Percentiles rank a stretch among this genome's conserved stretches.
phyloP scores from a whole-genome alignment of 768 basidiomycete species.

The Boletus reticuloceps region DNA sequence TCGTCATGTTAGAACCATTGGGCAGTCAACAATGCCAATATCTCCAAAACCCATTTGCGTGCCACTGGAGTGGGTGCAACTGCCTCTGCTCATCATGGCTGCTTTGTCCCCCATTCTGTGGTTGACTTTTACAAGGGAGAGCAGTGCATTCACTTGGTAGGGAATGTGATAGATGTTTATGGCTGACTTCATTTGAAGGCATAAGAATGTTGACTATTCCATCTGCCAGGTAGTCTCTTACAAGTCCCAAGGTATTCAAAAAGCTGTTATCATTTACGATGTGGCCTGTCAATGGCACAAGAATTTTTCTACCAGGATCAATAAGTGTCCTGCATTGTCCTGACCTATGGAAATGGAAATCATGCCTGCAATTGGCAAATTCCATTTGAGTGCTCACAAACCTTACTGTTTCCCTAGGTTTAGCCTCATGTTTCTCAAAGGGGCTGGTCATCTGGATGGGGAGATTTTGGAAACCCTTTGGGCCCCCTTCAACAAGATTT shows the following conservation, averaged over 20 bases:
- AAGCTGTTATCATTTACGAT: constrained; percentile 26
- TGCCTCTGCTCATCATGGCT: constrained; percentile 1
- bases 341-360: neutral
- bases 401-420: constrained; percentile 24
- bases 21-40: constrained; percentile 1
- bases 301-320: constrained; percentile 4
- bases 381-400: constrained; percentile 33
- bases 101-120: constrained; percentile 10
- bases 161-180: no score
- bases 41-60: neutral
- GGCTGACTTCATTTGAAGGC: constrained; percentile 16
- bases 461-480: no score
- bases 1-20: neutral
- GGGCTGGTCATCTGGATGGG: no score
- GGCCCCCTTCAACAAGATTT: no score
- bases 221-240: constrained; percentile 19
- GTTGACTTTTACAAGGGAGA: constrained; percentile 19
- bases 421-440: neutral
- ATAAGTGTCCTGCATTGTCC: neutral
- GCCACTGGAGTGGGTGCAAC: neutral
- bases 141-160: neutral
- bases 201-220: constrained; percentile 30
- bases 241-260: neutral
- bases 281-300: constrained; percentile 28
- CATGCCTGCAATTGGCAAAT: constrained; percentile 22